Evolutionary conservation across 2,329 filamentous ascomycete species (phyloP).

Genomic region (Fusarium sp.): DNA sequence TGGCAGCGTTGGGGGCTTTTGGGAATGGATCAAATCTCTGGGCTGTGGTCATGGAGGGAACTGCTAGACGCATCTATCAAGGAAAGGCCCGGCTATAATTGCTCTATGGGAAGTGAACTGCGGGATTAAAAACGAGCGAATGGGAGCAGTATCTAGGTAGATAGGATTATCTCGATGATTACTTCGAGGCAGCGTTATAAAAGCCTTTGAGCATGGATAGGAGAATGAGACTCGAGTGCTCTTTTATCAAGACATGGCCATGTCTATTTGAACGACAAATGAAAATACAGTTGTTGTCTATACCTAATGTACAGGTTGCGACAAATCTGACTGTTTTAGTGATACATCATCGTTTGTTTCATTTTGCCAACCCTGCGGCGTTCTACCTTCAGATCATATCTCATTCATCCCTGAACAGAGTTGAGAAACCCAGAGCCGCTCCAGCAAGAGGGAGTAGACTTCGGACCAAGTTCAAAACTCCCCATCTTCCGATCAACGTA

Average conservation of each 20-base stretch:
- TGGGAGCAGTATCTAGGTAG: background rate
- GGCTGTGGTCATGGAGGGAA: background rate
- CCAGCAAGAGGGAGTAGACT: conserved; percentile 47
- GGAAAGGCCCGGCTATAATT: background rate
- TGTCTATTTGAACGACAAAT: too few species aligned
- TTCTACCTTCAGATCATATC: too few species aligned
- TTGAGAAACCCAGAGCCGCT: conserved; percentile 37
- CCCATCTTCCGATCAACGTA: conserved; percentile 37
- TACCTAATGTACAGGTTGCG: background rate
- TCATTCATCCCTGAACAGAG: conserved; percentile 18
- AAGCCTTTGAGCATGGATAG: background rate
- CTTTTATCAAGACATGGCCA: background rate
- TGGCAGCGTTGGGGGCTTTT: background rate
- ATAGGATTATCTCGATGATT: background rate
- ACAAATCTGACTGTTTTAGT: background rate
- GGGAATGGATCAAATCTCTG: background rate
- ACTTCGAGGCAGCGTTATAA: background rate
- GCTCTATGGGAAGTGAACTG: background rate
- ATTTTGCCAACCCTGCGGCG: background rate
- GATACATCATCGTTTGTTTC: background rate
- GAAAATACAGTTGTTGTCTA: background rate
- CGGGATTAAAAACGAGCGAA: background rate
- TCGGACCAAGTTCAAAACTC: conserved; percentile 43
- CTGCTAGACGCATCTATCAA: background rate
- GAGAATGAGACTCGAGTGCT: background rate